Evolutionary conservation across 805 yeast species (phyloP), one percentile per base, ranked within the genome.

Genomic region (Zygosaccharomyces bisporus): DNA sequence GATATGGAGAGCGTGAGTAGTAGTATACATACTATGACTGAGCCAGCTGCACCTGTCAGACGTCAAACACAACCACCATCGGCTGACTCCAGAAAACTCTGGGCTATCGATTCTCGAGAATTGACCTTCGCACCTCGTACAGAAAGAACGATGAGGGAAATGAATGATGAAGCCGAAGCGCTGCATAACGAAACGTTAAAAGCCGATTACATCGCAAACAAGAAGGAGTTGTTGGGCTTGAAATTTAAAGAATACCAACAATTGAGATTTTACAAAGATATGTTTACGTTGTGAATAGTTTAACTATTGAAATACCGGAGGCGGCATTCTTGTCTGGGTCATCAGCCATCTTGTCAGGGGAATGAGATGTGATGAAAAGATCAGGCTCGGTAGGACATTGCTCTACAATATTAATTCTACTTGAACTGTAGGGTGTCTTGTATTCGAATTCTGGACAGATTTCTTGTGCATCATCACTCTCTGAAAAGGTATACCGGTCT

Each of bases 1-100:
- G 62, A 57, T 13, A 32, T 44, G n/a, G 61, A 50, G n/a, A 61
- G 66, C 39, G 44, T 52, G 2, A 48, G 49, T n/a, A 63, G 66
- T 29, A 63, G 66, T 41, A 41, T 60, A 4, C 49, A 50, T 29
- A 50, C 54, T 1, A 46, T 46, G 23, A 37, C 44, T 10, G 60
- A 52, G n/a, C 42, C 50, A 6, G 35, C 46, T n/a, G 34, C 39
- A 20, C 46, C 49, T 9, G 12, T 41, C 9, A 39, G 44, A 12
- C 46, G 51, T 6, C 41, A 39, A 14, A 18, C 43, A 8, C 51
- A 40, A 39, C 21, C 35, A n/a, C 38, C 40, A 10, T 33, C 31
- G 23, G 24, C 41, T 6, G 25, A 34, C 10, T 37, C 32, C 5
- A 41, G 40, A 20, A 41, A 45, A 39, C 30, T 44, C 14, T 40